phyloP scores from a whole-genome alignment of 139 green algal genomes.

The Pseudopediastrum boryanum region DNA sequence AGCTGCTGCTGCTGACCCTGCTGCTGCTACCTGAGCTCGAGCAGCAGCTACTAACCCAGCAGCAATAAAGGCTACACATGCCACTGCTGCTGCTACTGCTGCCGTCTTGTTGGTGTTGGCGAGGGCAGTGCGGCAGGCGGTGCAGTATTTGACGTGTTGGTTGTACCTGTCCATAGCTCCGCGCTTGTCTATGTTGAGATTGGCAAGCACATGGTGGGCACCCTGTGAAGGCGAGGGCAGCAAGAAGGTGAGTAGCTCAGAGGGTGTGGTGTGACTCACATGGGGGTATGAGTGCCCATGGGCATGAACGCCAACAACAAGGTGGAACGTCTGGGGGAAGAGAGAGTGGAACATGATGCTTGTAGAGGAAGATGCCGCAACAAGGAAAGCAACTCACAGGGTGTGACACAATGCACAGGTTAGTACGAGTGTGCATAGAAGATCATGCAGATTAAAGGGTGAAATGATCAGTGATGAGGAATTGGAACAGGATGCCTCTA shows the following conservation, averaged over 20 bases:
- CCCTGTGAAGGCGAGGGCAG: neutral
- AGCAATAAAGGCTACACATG: neutral
- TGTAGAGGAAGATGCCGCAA: too few species aligned
- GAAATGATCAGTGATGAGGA: too few species aligned
- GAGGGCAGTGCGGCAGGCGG: conserved; percentile 5
- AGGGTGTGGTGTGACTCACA: neutral
- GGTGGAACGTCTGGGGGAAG: too few species aligned
- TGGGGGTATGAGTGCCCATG: neutral
- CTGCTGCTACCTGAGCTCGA: neutral
- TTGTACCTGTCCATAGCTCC: conserved; percentile 31
- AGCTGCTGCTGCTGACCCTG: neutral
- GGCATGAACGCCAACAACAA: too few species aligned
- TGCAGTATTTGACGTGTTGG: conserved; percentile 29
- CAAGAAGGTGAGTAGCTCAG: neutral
- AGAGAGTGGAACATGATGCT: too few species aligned
- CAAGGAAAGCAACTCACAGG: neutral
- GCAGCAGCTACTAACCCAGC: neutral
- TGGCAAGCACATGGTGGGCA: neutral
- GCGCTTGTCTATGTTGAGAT: conserved; percentile 5
- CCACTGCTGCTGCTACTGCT: neutral
- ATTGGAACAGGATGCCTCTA: too few species aligned
- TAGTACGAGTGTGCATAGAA: too few species aligned
- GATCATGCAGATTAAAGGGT: too few species aligned
- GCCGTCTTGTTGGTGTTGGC: neutral
- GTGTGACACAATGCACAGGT: neutral